Conservation (phyloP, 345 rosid species). For the Aethionema arabicum region DNA sequence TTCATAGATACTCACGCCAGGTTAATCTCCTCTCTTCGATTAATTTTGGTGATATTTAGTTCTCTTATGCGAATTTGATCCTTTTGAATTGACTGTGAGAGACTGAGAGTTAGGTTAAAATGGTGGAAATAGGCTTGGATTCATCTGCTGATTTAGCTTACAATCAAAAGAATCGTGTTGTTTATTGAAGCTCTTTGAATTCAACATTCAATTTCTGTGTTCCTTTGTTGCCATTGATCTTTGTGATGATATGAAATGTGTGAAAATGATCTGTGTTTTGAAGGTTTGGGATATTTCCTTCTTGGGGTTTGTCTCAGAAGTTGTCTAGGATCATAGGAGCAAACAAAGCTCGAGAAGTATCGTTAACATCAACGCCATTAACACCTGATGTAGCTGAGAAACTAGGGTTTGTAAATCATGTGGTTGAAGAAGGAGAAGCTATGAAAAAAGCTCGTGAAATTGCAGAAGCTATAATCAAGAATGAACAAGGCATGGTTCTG, state of each 20-base stretch:
- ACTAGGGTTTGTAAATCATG: slow-evolving; percentile 82
- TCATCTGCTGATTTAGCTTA: background rate
- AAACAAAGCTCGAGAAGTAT: slow-evolving; percentile 77
- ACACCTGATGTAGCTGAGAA: slow-evolving; percentile 80
- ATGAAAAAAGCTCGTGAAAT: slow-evolving; percentile 64
- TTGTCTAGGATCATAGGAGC: slow-evolving; percentile 76
- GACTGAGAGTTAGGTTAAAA: slow-evolving; percentile 4
- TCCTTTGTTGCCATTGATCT: background rate
- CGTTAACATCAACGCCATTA: slow-evolving; percentile 60
- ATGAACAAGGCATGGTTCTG: slow-evolving; percentile 72
- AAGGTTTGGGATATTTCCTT: slow-evolving; percentile 93
- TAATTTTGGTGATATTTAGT: background rate
- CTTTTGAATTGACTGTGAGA: background rate
- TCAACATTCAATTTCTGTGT: background rate
- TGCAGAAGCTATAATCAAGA: slow-evolving; percentile 65
- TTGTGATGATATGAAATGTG: slow-evolving; percentile 4
- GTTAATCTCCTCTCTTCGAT: slow-evolving; percentile 24
- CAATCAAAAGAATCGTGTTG: background rate
- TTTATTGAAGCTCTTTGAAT: background rate
- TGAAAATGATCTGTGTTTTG: slow-evolving; percentile 4
- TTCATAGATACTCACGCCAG: slow-evolving; percentile 90
- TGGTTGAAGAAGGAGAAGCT: slow-evolving; percentile 66
- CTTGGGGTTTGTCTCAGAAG: slow-evolving; percentile 98
- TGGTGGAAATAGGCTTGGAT: too few relatives aligned
- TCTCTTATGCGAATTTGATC: background rate